Percentiles rank a stretch among this genome's conserved stretches.
phyloP scores from a whole-genome alignment of 768 basidiomycete genomes.

The Boletus sensibilis region DNA sequence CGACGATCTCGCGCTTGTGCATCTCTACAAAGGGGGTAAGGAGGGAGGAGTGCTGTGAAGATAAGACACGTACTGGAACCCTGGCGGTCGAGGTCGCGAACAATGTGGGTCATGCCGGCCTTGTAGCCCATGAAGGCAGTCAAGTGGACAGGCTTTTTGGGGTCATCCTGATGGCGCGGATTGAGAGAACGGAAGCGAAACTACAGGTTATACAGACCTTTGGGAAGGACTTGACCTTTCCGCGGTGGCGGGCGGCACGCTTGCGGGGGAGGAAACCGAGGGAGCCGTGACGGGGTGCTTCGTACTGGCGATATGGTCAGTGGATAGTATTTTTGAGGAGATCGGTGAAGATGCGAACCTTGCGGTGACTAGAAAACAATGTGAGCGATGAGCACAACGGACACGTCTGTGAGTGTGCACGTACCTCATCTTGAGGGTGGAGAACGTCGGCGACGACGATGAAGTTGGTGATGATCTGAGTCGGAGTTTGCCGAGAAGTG shows the following conservation, averaged over 20 bases:
- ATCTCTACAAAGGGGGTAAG: conserved; percentile 65
- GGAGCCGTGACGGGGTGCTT: conserved; percentile 98
- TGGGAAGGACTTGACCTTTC: conserved; percentile 99
- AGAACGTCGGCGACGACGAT: conserved; percentile 21
- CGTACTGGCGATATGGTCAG: conserved; percentile 61
- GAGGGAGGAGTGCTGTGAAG: background rate
- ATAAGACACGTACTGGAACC: conserved; percentile 82
- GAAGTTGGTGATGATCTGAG: background rate
- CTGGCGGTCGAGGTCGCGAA: conserved; percentile 98
- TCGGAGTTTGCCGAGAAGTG: conserved; percentile 31
- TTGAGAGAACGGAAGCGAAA: conserved; percentile 7
- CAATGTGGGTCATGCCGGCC: conserved; percentile 99
- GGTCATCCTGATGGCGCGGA: conserved; percentile 74
- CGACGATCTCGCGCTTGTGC: conserved; percentile 99
- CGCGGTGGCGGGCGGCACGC: conserved; percentile 94
- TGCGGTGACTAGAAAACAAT: conserved; percentile 67
- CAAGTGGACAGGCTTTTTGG: conserved; percentile 98
- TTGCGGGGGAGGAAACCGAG: conserved; percentile 97
- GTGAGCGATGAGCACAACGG: background rate
- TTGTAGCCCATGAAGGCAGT: conserved; percentile 99
- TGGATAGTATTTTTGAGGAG: background rate
- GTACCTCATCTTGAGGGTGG: conserved; percentile 60
- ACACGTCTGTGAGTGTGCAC: conserved; percentile 15
- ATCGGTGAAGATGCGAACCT: conserved; percentile 49
- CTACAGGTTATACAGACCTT: conserved; percentile 54